Base-by-base conservation (phyloP, 768 basidiomycete genomes). In the Thelephora ganbajun region DNA sequence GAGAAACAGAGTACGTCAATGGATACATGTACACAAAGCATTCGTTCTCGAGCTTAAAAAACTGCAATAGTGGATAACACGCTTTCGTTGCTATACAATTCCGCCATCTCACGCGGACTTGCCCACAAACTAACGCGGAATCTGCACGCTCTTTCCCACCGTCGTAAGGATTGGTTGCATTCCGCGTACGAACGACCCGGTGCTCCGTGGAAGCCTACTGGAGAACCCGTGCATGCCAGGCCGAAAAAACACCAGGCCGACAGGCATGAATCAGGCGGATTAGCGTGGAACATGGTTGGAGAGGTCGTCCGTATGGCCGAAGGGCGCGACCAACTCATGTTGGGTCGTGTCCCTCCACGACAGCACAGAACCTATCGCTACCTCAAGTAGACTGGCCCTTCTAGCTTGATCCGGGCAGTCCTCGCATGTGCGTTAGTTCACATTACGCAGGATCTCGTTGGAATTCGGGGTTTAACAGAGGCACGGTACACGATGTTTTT, bases 231-330 rank as follows among this genome's bases (percentile, higher is more conserved):
- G 6, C 46, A 47, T 60, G 64, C 50, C 48, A 55, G n/a, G 47
- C 53, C 20, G 2, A 33, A 30, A 16, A 44, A 47, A 22, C 60
- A 56, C 35, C 47, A 49, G 35, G 55, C 57, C 39, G 53, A 53
- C 47, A 53, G 50, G 48, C 58, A 57, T 45, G 54, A 58, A 2
- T 53, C 72, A 26, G 63, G 66, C 14, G 62, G 62, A 12, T 61
- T 59, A 19, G 68, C 66, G 2, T 72, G 70, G 68, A 65, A 66
- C 30, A 67, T 72, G 23, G 55, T 82, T 1, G 69, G 71, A 19
- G 72, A 80, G 55, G 69, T 73, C 1, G 66, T 78, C 35, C 66
- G 63, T 48, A 69, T 83, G 69, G 79, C 77, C 18, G 80, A 83
- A 57, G 76, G 70, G 11, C 67, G 69, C 54, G 66, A 72, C 43